Percentiles rank a stretch among this genome's conserved stretches.
Conservation (phyloP, 148 eudicot genomes). For the Spergularia bocconei region DNA sequence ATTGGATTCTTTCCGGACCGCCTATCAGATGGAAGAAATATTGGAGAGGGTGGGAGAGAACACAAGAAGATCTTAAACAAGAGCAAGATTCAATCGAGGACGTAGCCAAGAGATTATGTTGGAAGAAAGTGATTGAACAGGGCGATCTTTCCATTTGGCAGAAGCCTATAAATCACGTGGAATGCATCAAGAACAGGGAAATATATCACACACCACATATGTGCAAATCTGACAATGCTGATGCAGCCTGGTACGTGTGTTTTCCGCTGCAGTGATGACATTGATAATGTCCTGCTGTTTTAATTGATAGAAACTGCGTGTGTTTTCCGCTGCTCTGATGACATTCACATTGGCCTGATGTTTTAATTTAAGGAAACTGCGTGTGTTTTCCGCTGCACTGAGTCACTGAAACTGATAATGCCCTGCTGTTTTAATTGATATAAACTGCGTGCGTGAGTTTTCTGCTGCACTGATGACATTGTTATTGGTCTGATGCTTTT, state of each 20-base stretch:
- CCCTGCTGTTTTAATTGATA: too few species aligned
- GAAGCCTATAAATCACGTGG: slow-evolving; percentile 77
- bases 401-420: too few species aligned
- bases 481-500: too few species aligned
- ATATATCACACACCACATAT: slow-evolving; percentile 44
- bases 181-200: slow-evolving; percentile 50
- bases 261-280: not conserved
- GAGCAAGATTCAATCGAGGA: slow-evolving; percentile 89
- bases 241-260: slow-evolving; percentile 62
- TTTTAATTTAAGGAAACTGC: too few species aligned
- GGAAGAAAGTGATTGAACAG: slow-evolving; percentile 78
- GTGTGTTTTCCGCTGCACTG: too few species aligned
- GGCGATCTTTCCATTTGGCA: slow-evolving; percentile 85
- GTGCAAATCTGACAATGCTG: slow-evolving; percentile 68
- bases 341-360: too few species aligned
- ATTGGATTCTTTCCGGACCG: slow-evolving; percentile 97
- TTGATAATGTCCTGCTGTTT: too few species aligned
- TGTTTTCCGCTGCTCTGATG: too few species aligned
- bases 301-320: too few species aligned
- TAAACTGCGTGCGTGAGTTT: too few species aligned
- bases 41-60: slow-evolving; percentile 96
- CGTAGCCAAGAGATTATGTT: slow-evolving; percentile 61
- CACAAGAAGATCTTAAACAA: slow-evolving; percentile 72
- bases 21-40: slow-evolving; percentile 78
- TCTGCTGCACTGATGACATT: too few species aligned